Conservation (phyloP, 139 green algal species). For the Yamagishiella unicocca region DNA sequence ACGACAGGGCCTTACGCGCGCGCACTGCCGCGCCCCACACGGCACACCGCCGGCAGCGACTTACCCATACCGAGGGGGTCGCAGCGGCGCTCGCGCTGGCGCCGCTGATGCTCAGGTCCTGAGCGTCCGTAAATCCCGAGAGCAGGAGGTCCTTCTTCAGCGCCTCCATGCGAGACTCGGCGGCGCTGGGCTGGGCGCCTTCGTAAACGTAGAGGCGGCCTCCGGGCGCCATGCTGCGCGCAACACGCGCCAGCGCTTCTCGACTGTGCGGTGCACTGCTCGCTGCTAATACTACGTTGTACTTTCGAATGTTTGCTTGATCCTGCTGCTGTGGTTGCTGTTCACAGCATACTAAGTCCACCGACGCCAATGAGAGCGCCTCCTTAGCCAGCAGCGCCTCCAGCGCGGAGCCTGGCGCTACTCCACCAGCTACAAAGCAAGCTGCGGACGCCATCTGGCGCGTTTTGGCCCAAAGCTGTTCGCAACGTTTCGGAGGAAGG, state of each 20-base stretch:
- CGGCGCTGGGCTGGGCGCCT: not conserved
- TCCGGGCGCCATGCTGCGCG: slow-evolving; percentile 34
- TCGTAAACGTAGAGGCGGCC: slow-evolving; percentile 48
- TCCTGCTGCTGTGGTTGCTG: not conserved
- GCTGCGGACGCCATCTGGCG: not conserved
- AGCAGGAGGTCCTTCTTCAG: slow-evolving; percentile 72
- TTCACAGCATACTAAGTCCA: slow-evolving; percentile 27
- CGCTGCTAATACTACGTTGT: slow-evolving; percentile 7
- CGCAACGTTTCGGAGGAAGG: slow-evolving; percentile 11
- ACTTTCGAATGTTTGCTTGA: no score
- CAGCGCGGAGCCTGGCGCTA: slow-evolving; percentile 18
- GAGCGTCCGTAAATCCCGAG: slow-evolving; percentile 62
- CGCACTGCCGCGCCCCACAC: not conserved
- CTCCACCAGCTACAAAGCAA: slow-evolving; percentile 16
- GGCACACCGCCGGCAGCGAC: not conserved
- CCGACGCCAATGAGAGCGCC: not conserved
- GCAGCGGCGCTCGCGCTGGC: not conserved
- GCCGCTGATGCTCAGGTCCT: not conserved
- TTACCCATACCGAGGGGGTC: not conserved
- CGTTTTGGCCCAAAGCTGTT: no score
- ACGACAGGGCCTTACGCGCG: no score
- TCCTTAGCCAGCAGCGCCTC: slow-evolving; percentile 14
- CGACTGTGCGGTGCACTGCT: slow-evolving; percentile 13
- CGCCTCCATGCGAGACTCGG: not conserved
- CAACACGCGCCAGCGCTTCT: slow-evolving; percentile 17